Percentiles rank a stretch among this genome's conserved stretches.
phyloP scores from a whole-genome alignment of 768 basidiomycete species.

The Agrocybe praecox region DNA sequence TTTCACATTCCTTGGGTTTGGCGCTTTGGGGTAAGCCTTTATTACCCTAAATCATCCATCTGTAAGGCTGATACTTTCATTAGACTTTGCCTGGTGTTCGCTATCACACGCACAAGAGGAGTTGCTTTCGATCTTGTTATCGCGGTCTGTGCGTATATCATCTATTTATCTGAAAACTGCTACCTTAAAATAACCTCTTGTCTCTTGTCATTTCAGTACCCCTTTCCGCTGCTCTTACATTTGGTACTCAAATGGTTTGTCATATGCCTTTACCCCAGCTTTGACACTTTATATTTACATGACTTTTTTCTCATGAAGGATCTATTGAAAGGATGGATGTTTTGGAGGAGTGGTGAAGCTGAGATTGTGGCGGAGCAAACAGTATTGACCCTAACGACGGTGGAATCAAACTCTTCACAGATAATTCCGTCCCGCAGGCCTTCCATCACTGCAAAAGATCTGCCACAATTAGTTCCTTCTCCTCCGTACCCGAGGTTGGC shows the following conservation, averaged over 20 bases:
- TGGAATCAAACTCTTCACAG: conserved; percentile 11
- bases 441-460: background rate
- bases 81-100: conserved; percentile 29
- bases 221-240: conserved; percentile 25
- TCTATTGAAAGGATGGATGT: conserved; percentile 16
- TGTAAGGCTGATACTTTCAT: background rate
- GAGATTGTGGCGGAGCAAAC: conserved; percentile 3
- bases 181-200: background rate
- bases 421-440: conserved; percentile 1
- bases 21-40: conserved; percentile 18
- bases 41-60: background rate
- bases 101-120: conserved; percentile 21
- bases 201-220: conserved; percentile 24
- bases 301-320: conserved; percentile 10
- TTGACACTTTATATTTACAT: background rate
- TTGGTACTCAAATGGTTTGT: conserved; percentile 29
- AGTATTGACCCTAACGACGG: conserved; percentile 12
- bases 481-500: background rate
- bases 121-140: conserved; percentile 31
- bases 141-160: conserved; percentile 25
- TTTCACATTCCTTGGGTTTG: conserved; percentile 25
- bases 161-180: background rate
- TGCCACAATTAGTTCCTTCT: background rate
- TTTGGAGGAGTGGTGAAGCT: conserved; percentile 7
- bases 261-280: background rate